Conservation (phyloP, 768 basidiomycete species). For the Paxillus rubicundulus region DNA sequence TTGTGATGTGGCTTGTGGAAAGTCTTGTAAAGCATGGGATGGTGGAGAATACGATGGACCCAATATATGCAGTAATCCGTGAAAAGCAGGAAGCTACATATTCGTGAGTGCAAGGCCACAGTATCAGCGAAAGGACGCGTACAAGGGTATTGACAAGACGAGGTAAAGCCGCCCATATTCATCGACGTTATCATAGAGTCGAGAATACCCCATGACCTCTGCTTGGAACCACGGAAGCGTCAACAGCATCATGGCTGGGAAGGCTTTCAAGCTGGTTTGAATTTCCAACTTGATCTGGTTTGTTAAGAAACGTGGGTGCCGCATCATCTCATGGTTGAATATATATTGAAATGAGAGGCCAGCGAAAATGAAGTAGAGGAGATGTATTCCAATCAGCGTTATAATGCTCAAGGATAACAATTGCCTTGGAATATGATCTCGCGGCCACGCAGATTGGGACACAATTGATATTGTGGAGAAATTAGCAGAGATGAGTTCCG, state of each 20-base stretch:
- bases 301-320: constrained; percentile 89
- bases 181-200: constrained; percentile 71
- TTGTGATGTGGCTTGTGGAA: constrained; percentile 99
- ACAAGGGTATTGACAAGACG: constrained; percentile 67
- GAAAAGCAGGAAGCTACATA: constrained; percentile 67
- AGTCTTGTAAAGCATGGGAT: constrained; percentile 82
- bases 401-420: constrained; percentile 65
- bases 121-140: constrained; percentile 25
- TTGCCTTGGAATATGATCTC: constrained; percentile 81
- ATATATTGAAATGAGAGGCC: constrained; percentile 76
- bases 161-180: constrained; percentile 81
- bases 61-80: constrained; percentile 96
- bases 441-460: constrained; percentile 73
- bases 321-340: constrained; percentile 95
- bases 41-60: constrained; percentile 90
- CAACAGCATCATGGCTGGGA: constrained; percentile 77
- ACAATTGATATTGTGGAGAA: constrained; percentile 36
- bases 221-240: constrained; percentile 94
- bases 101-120: background rate
- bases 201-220: constrained; percentile 84
- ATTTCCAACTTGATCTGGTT: constrained; percentile 87
- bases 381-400: constrained; percentile 76
- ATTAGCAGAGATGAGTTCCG: constrained; percentile 34
- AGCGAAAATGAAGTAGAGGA: constrained; percentile 91
- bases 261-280: constrained; percentile 63